These are phyloP conservation scores for Pouteria glomerata DNA, from an alignment of 148 eudicot species.

Conservation along the genomic window DNA sequence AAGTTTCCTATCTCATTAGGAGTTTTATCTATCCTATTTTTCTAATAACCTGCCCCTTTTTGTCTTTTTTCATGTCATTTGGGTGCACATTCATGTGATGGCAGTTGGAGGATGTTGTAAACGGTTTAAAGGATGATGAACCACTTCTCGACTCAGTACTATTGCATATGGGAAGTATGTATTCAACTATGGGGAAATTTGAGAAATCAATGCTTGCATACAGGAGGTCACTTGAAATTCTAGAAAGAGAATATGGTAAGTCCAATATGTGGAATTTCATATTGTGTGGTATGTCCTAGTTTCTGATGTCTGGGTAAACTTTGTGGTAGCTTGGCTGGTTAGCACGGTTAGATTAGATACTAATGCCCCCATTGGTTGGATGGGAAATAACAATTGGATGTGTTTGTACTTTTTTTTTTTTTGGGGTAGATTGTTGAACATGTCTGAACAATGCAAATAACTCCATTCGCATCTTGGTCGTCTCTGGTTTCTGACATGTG, in stretches of 20 bases:
- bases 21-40: not conserved
- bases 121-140: constrained; percentile 49
- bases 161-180: constrained; percentile 88
- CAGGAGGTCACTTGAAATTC: constrained; percentile 52
- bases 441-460: no score
- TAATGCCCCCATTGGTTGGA: no score
- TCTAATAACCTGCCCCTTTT: not conserved
- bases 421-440: no score
- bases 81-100: constrained; percentile 14
- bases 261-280: not conserved
- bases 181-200: constrained; percentile 53
- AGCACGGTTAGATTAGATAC: not conserved
- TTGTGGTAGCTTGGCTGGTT: not conserved
- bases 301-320: not conserved
- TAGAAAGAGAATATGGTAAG: constrained; percentile 64
- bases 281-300: not conserved
- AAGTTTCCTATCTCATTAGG: no score
- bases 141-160: constrained; percentile 65
- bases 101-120: constrained; percentile 61
- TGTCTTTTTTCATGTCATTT: constrained; percentile 3
- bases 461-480: no score
- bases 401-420: no score
- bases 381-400: no score
- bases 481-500: no score
- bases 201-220: constrained; percentile 51